Conservation (phyloP, 2,329 filamentous ascomycete genomes). For the Fusarium xyrophilum region DNA sequence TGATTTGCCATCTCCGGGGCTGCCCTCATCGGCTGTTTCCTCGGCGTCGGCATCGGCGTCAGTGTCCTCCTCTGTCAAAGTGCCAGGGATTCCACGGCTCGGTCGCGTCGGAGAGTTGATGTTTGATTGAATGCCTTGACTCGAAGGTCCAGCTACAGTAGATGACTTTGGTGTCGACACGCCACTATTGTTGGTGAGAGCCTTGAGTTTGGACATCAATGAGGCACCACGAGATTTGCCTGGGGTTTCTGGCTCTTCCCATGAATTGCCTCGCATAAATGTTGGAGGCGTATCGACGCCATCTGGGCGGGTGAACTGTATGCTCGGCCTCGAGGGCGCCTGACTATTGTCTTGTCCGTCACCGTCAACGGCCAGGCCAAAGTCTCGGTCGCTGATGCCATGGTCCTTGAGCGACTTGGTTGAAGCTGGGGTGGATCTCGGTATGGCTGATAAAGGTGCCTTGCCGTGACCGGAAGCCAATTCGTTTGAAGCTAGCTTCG, state of each 20-base stretch:
- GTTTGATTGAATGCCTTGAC: conserved; percentile 51
- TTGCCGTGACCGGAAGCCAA: conserved; percentile 9
- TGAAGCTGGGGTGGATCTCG: conserved; percentile 33
- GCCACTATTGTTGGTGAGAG: conserved; percentile 65
- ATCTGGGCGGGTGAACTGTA: conserved; percentile 74
- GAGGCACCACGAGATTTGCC: conserved; percentile 67
- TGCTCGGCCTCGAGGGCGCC: conserved; percentile 59
- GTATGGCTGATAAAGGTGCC: conserved; percentile 23
- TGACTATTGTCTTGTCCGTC: conserved; percentile 27
- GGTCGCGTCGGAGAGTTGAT: conserved; percentile 58
- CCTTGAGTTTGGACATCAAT: conserved; percentile 80
- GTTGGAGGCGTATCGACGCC: conserved; percentile 55
- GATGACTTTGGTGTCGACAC: conserved; percentile 56
- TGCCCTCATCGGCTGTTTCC: conserved; percentile 80
- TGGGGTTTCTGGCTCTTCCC: conserved; percentile 68
- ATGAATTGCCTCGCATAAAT: conserved; percentile 69
- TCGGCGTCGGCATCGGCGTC: conserved; percentile 74
- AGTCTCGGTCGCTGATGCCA: conserved; percentile 34
- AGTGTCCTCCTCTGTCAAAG: conserved; percentile 57
- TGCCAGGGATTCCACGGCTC: conserved; percentile 59
- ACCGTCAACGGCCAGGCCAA: conserved; percentile 12
- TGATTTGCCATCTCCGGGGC: conserved; percentile 47
- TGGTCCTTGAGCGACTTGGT: conserved; percentile 36
- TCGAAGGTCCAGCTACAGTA: conserved; percentile 39
- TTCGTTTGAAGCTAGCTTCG: conserved; percentile 15